Conservation (phyloP, 352 stramenopile species). For the Pythium vanterpoolii region DNA sequence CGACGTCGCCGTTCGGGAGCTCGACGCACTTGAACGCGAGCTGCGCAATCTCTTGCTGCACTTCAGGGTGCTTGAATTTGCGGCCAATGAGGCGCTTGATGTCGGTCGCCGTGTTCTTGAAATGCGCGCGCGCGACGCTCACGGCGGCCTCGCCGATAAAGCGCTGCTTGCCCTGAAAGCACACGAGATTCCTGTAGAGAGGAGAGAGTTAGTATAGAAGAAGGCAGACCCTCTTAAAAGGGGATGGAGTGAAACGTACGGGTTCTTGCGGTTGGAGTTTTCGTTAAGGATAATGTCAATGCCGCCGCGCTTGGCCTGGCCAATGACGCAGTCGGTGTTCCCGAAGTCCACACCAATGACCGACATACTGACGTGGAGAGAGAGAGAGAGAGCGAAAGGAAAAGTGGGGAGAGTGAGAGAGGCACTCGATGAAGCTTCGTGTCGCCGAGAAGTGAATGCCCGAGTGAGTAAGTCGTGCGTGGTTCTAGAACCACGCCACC, state of each 20-base stretch:
- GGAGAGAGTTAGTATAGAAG: background rate
- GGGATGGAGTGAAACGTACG: constrained; percentile 39
- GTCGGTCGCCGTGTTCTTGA: constrained; percentile 97
- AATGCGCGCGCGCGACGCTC: constrained; percentile 94
- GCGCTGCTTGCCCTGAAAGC: constrained; percentile 87
- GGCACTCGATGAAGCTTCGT: background rate
- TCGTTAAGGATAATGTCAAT: constrained; percentile 99
- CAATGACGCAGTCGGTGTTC: constrained; percentile 95
- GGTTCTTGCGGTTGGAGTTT: constrained; percentile 98
- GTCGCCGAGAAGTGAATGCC: constrained; percentile 1
- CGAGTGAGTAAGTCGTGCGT: no score
- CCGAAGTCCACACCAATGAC: constrained; percentile 98
- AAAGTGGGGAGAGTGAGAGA: background rate
- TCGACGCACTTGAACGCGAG: constrained; percentile 91
- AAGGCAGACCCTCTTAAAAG: background rate
- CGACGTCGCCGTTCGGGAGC: constrained; percentile 83
- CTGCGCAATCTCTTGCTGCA: constrained; percentile 94
- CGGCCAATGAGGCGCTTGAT: constrained; percentile 97
- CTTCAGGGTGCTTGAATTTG: constrained; percentile 94
- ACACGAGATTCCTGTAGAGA: constrained; percentile 70
- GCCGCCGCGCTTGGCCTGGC: constrained; percentile 94
- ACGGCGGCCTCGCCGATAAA: constrained; percentile 93
- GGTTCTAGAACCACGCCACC: constrained; percentile 26
- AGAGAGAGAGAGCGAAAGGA: constrained; percentile 10
- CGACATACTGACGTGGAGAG: constrained; percentile 78